A percentile compares a stretch with the other conserved stretches of the same genome.
Evolutionary conservation across 2,329 filamentous ascomycete genomes (phyloP).

Genomic region (Aspergillus ochraceus): DNA sequence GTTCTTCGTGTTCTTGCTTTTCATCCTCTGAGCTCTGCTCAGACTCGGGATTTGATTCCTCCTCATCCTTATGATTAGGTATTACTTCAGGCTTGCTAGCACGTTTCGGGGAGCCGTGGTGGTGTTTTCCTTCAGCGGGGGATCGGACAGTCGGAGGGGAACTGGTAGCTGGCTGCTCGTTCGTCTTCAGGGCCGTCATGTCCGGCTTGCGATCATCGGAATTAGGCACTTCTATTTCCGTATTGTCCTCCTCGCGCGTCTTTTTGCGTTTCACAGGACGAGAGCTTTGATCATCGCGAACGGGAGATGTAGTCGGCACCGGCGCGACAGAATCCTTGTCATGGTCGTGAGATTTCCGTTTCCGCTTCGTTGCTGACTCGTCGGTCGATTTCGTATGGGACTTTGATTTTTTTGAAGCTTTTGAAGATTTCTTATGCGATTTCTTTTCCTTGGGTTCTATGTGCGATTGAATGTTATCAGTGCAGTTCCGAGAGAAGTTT

Average conservation of each 20-base stretch:
- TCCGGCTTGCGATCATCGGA: neutral
- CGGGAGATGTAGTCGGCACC: neutral
- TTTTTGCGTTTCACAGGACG: conserved; percentile 31
- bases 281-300: conserved; percentile 8
- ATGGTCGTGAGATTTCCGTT: neutral
- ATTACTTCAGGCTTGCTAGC: neutral
- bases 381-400: neutral
- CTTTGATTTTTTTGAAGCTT: neutral
- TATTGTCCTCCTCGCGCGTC: conserved; percentile 14
- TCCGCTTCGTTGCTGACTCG: conserved; percentile 3
- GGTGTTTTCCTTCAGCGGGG: neutral
- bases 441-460: neutral
- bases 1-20: neutral
- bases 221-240: conserved; percentile 13
- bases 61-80: neutral
- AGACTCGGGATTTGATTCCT: neutral
- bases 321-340: neutral
- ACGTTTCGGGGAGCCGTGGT: neutral
- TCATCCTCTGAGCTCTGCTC: neutral
- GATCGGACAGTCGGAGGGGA: neutral
- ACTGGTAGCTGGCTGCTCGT: neutral
- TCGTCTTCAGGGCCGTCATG: conserved; percentile 1
- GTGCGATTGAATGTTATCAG: neutral
- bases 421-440: neutral
- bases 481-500: neutral